Base-by-base conservation (phyloP, 345 rosid species). In the Schrenkiella parvula region DNA sequence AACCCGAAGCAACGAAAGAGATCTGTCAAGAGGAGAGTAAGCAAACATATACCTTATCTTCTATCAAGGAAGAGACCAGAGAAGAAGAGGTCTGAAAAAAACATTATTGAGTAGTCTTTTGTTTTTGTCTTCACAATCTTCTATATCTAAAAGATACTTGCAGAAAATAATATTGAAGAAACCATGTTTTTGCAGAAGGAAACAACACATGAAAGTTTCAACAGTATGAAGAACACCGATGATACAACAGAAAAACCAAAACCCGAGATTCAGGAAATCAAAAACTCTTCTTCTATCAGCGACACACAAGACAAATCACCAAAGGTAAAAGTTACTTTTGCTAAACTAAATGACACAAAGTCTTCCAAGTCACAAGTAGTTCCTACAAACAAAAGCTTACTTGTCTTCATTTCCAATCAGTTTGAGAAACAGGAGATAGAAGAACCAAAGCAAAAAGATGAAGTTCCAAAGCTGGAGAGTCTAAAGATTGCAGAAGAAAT, bases 251-350 rank as follows among this genome's bases (percentile, higher is more conserved):
- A 43, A 0, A 41, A 42, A 55, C 14, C 55, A 39, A 21, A 57
- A 39, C 39, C 51, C 10, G 61, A 39, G 67, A 47, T 31, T 48
- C 71, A 1, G 13, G 64, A 54, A n/a, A 58, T 48, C 6, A 66
- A 70, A 47, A 66, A 48, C 42, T 71, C 29, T 57, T 70, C 64
- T 34, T 64, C 29, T 66, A 77, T 12, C 31, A 70, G 65, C 75
- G 60, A 8, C 6, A 50, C 69, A 66, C 80, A 78, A 46, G 75
- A 70, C 38, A 67, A 31, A 18, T n/a, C 81, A 41, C 18, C 80
- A 23, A 56, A 84, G 89, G 96, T 89, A 43, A 78, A 83, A n/a
- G 7, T 10, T 50, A 70, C 8, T 60, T 51, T 37, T 74, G 1
- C 26, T 31, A 5, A 22, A 54, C 19, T 47, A 35, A 28, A 2